Base-by-base conservation (phyloP, 1,284 basidiomycete genomes). In the Pseudozyma sp. region DNA sequence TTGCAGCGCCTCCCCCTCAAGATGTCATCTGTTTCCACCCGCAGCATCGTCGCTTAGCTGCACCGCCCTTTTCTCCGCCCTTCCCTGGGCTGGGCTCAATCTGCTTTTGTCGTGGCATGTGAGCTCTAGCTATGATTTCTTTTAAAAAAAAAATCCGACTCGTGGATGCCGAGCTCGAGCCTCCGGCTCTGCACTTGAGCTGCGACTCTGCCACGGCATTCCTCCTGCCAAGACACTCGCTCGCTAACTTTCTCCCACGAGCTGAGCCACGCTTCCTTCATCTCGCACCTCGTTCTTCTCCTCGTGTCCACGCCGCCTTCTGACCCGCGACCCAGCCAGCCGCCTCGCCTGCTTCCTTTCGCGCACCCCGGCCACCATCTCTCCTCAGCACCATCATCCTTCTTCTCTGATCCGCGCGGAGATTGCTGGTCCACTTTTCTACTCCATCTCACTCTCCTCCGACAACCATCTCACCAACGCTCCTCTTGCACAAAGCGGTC, bases 121-220 rank as follows among this genome's bases (percentile, higher is more conserved):
- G 24, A 24, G 24, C 24, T 24, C 24, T 24, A 24, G 24, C 24
- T 24, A 24, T 24, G 24, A 24, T 24, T n/a, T n/a, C n/a, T n/a
- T n/a, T n/a, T n/a, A n/a, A n/a, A 24, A 24, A 24, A 24, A 24
- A 24, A 24, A 24, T 24, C 45, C 11, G 29, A 49, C 57, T 59
- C 51, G 45, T 61, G 47, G 47, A 39, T 45, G 61, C 49, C 61
- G 48, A 49, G 46, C 47, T 40, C 17, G 24, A 34, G 49, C 56
- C 31, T 44, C 51, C 16, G 16, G 40, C 40, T 42, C 24, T 24
- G 24, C 24, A 24, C 24, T 24, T 24, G 24, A 24, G 24, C 24
- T 24, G 24, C 24, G 24, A 24, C 24, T 24, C 24, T 24, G 24
- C 24, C 24, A 55, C 57, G 44, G 30, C 42, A 34, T 45, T 37